Conservation (phyloP, 305 asterid genomes). For the Nicotiana rustica region DNA sequence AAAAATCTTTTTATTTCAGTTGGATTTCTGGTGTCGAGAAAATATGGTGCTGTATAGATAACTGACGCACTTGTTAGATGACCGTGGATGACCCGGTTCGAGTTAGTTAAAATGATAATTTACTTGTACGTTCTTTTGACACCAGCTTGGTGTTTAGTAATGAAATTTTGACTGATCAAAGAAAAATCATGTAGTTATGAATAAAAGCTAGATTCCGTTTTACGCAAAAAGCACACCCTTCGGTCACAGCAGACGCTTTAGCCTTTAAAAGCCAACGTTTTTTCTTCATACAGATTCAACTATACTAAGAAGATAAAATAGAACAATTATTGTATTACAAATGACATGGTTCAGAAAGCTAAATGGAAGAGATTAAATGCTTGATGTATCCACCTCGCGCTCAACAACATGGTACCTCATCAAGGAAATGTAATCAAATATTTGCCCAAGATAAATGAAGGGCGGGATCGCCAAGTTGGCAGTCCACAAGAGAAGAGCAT, state of each 20-base stretch:
- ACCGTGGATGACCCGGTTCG: background rate
- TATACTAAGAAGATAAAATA: too few relatives aligned
- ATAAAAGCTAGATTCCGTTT: background rate
- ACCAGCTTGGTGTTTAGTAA: background rate
- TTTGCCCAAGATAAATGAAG: slow-evolving; percentile 2
- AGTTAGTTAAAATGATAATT: background rate
- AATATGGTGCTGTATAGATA: too few relatives aligned
- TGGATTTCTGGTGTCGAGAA: too few relatives aligned
- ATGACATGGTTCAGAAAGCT: too few relatives aligned
- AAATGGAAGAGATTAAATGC: background rate
- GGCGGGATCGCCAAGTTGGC: slow-evolving; percentile 1
- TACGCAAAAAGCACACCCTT: too few relatives aligned
- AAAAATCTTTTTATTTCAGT: too few relatives aligned
- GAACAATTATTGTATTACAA: too few relatives aligned
- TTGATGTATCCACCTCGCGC: background rate
- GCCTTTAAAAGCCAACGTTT: too few relatives aligned
- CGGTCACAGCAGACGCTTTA: too few relatives aligned
- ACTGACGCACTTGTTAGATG: too few relatives aligned
- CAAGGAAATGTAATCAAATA: slow-evolving; percentile 19
- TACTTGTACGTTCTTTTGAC: background rate
- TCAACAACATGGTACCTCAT: background rate
- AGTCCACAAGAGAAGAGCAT: slow-evolving; percentile 10
- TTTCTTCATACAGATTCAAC: too few relatives aligned
- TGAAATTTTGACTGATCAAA: background rate
- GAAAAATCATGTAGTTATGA: background rate